A percentile compares a stretch with the other conserved stretches of the same genome.
phyloP scores from a whole-genome alignment of 331 rosid genomes.

The Rhamnella rubrinervis region DNA sequence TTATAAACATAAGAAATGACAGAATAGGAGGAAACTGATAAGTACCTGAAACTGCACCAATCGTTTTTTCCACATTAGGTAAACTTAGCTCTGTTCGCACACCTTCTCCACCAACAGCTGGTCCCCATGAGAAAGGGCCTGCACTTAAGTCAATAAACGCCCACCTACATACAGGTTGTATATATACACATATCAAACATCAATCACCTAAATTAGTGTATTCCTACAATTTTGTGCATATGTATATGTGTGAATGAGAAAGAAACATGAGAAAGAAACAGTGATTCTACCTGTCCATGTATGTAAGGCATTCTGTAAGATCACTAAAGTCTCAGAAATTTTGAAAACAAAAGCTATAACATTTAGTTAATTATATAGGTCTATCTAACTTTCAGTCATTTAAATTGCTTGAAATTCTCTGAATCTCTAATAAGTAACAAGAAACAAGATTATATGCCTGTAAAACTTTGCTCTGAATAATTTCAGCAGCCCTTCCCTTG shows the following conservation, averaged over 20 bases:
- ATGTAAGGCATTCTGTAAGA: slow-evolving; percentile 83
- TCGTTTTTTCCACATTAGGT: slow-evolving; percentile 84
- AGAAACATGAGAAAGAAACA: neutral
- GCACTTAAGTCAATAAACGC: slow-evolving; percentile 93
- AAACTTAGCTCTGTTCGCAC: slow-evolving; percentile 84
- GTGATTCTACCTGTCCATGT: slow-evolving; percentile 75
- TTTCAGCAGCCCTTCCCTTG: slow-evolving; percentile 55
- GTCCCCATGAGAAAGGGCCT: slow-evolving; percentile 99
- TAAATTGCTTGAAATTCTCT: neutral
- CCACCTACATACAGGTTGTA: slow-evolving; percentile 60
- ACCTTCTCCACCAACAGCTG: slow-evolving; percentile 98
- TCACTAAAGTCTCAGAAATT: slow-evolving; percentile 60
- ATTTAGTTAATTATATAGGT: neutral
- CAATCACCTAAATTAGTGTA: neutral
- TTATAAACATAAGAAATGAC: neutral
- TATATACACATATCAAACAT: neutral
- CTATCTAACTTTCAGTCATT: neutral
- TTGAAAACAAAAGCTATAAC: neutral
- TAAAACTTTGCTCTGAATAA: slow-evolving; percentile 59
- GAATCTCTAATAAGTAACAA: neutral
- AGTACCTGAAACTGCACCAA: slow-evolving; percentile 82
- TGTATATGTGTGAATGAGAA: neutral
- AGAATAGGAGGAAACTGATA: neutral
- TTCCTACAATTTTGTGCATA: neutral
- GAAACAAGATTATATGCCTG: slow-evolving; percentile 41